Conservation (phyloP, 1,139 yeast species). For the Candida pseudoviswanathii region DNA sequence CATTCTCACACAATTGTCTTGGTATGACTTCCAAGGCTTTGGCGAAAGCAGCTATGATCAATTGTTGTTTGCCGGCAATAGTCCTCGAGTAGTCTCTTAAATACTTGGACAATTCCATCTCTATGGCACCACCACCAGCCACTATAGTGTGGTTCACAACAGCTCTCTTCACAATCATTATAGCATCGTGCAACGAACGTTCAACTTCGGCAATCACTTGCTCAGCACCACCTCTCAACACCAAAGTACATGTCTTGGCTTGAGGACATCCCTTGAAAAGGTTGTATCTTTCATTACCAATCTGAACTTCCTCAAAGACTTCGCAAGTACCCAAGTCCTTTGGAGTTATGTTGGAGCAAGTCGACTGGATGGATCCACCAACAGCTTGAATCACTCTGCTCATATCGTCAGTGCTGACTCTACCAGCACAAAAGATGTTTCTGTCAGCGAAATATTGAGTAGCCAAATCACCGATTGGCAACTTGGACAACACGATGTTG, state of each 20-base stretch:
- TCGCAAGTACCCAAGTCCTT: constrained; percentile 86
- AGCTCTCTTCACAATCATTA: constrained; percentile 96
- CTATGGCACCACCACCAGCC: constrained; percentile 99
- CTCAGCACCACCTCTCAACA: constrained; percentile 96
- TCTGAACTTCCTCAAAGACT: constrained; percentile 86
- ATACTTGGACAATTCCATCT: constrained; percentile 91
- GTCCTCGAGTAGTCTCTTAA: constrained; percentile 85
- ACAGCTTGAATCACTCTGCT: constrained; percentile 91
- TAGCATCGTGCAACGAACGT: constrained; percentile 95
- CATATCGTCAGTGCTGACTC: constrained; percentile 88
- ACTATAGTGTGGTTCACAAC: constrained; percentile 84
- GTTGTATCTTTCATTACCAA: constrained; percentile 94
- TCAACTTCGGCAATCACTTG: constrained; percentile 99
- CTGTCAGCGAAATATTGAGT: constrained; percentile 98
- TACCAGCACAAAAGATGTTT: constrained; percentile 95
- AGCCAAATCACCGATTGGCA: constrained; percentile 98
- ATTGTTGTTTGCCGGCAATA: constrained; percentile 94
- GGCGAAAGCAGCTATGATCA: constrained; percentile 89
- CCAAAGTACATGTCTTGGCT: constrained; percentile 90
- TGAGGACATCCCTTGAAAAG: constrained; percentile 89
- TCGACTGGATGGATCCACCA: constrained; percentile 89
- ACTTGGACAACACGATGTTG: constrained; percentile 85
- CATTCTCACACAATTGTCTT: constrained; percentile 95
- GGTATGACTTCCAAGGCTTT: constrained; percentile 95
- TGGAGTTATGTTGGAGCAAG: constrained; percentile 71